phyloP scores from a whole-genome alignment of 2,329 filamentous ascomycete species.

The Podosphaera leucotricha region DNA sequence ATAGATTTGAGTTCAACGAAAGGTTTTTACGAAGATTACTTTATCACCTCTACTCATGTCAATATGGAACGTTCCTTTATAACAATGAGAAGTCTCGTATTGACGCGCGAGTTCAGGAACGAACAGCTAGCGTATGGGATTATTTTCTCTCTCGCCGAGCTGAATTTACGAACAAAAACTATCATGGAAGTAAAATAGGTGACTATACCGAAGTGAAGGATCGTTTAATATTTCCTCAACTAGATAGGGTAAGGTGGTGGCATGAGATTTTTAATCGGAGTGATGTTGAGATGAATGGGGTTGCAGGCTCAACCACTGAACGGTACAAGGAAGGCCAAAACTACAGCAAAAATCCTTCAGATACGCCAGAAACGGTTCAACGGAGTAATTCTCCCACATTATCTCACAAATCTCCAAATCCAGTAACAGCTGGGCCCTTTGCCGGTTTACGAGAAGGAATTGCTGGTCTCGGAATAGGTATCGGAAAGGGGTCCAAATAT shows the following conservation, averaged over 20 bases:
- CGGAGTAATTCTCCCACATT: not conserved
- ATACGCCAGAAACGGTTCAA: not conserved
- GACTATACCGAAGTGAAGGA: constrained; percentile 62
- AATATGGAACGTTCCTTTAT: constrained; percentile 90
- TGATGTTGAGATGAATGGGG: constrained; percentile 80
- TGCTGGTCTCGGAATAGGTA: constrained; percentile 20
- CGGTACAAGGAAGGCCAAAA: not conserved
- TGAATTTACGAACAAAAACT: constrained; percentile 66
- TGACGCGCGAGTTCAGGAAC: constrained; percentile 42
- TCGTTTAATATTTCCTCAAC: constrained; percentile 57
- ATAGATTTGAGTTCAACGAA: constrained; percentile 89
- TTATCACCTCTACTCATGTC: constrained; percentile 86
- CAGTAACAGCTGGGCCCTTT: constrained; percentile 14
- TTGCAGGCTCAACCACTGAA: constrained; percentile 18
- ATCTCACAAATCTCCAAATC: not conserved
- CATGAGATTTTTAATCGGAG: constrained; percentile 63
- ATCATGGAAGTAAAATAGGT: constrained; percentile 44
- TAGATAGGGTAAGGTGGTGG: constrained; percentile 82
- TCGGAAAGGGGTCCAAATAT: constrained; percentile 13
- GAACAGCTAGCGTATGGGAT: constrained; percentile 78
- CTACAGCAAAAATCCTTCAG: not conserved
- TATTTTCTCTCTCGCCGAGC: constrained; percentile 66
- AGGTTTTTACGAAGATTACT: constrained; percentile 70
- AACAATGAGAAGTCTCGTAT: constrained; percentile 79
- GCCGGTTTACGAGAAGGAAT: constrained; percentile 22